Base-by-base conservation (phyloP, 768 basidiomycete species). In the Tricholomella constricta region DNA sequence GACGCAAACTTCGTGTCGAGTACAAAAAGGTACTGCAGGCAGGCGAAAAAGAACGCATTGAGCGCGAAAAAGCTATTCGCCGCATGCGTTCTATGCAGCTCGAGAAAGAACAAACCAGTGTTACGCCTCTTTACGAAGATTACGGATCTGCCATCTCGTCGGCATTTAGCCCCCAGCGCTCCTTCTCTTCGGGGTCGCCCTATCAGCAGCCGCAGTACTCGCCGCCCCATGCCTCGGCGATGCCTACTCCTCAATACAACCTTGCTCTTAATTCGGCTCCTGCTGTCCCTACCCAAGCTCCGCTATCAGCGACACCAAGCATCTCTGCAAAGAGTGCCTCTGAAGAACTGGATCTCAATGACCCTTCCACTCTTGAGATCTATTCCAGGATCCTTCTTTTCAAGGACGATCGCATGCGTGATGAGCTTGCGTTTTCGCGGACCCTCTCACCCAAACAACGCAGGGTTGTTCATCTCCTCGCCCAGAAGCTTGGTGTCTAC, bases 11-110 rank as follows among this genome's bases (percentile, higher is more conserved):
- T 45, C 89, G 97, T 37, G 96, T 98, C 51, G 97, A 99, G 72
- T 98, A 98, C 78, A 99, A 99, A 78, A 98, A 98, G 72, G 96
- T 98, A 7, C 76, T 99, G n/a, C 95, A 98, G 69, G 94, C 95
- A 3, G 95, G 96, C 44, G 97, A 99, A 73, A 99, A 99, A 74
- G 97, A 99, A 66, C 85, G 93, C 52, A 99, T 98, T 65, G 97
- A 99, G 72, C 78, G 96, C 52, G 96, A 98, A 77, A 99, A 99
- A 78, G 97, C 97, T 2, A 85, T 99, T 57, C 89, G 95, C 58
- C 83, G 97, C 56, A 99, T 99, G 95, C 87, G 92, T 60, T 94
- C 91, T 41, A 96, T 97, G 84, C 94, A 98, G 67, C 72, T 97
- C 26, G 91, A 94, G 73, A 91, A 91, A 70, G 91, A 94, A 61